These are phyloP conservation scores for Alternaria metachromatica DNA, from an alignment of 2,329 filamentous ascomycete genomes.

Conservation along the genomic window DNA sequence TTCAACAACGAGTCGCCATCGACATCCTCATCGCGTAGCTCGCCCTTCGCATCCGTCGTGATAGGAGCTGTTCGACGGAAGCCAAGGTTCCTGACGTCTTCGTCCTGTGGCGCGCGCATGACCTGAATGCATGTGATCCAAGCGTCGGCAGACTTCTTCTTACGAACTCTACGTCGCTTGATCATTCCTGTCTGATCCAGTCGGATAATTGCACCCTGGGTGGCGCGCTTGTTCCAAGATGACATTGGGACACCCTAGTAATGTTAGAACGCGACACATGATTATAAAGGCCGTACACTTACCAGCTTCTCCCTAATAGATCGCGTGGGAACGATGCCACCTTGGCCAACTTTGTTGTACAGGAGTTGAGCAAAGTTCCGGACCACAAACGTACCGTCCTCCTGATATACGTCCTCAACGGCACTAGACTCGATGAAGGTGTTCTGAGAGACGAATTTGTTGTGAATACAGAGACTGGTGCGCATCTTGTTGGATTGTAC, in stretches of 20 bases:
- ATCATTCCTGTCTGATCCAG: slow-evolving; percentile 51
- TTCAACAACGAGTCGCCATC: slow-evolving; percentile 40
- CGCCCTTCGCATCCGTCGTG: slow-evolving; percentile 20
- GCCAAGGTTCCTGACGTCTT: slow-evolving; percentile 43
- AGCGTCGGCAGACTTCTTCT: slow-evolving; percentile 32
- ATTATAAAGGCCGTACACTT: slow-evolving; percentile 20
- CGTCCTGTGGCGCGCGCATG: slow-evolving; percentile 46
- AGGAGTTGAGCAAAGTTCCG: slow-evolving; percentile 57
- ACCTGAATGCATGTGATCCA: slow-evolving; percentile 51
- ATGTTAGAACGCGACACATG: slow-evolving; percentile 19
- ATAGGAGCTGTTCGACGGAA: slow-evolving; percentile 30
- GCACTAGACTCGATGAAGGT: slow-evolving; percentile 35
- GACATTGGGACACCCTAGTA: slow-evolving; percentile 39
- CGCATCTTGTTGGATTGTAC: slow-evolving; percentile 52
- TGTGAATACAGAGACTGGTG: slow-evolving; percentile 64
- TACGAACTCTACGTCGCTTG: slow-evolving; percentile 45
- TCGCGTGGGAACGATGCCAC: slow-evolving; percentile 58
- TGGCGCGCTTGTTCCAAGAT: slow-evolving; percentile 48
- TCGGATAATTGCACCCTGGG: slow-evolving; percentile 49
- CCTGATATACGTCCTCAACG: slow-evolving; percentile 44
- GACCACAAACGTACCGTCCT: slow-evolving; percentile 53
- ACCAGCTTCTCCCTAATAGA: slow-evolving; percentile 60
- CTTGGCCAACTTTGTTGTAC: slow-evolving; percentile 58
- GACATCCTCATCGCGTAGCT: slow-evolving; percentile 38
- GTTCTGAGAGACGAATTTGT: slow-evolving; percentile 54